Evolutionary conservation across 257 asterid genomes (phyloP), one percentile per base, ranked within the genome.

Genomic region (Solanum gandarillasii): DNA sequence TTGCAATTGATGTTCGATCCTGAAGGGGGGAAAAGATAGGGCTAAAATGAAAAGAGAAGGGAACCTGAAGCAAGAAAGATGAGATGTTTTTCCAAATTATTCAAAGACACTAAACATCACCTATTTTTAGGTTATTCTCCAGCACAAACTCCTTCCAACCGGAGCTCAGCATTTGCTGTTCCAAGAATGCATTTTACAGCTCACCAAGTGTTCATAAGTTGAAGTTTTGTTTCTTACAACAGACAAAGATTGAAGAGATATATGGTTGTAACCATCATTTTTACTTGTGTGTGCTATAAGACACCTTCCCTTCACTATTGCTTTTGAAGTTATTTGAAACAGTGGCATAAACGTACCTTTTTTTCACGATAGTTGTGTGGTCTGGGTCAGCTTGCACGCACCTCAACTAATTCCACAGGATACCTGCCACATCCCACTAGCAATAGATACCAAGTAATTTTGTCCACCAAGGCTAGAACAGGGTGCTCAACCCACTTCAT

Each of bases 71-170:
- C 76, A 70, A 31, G 7, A 29, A 70, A 31, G 76, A 70, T 3
- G 39, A 31, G 76, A 70, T 31, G 5, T 70, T 31, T 70, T 70
- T 31, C 76, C 76, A 70, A 31, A 29, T 70, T 70, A 20, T 73
- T 34, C 46, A 18, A 32, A 32, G 46, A 34, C 81, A 32, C 27
- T 16, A 86, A 48, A 52, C 21, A 70, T 31, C 76, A 70, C 39
- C n/a, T 70, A 70, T 16, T 13, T 29, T 5, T 29, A 29, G 75
- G 41, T 29, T 7, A 87, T 88, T 88, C 31, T 90, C 90, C 87
- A 1, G 75, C 72, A 79, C 89, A 20, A 90, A 87, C 38, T 81
- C n/a, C 78, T 23, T 87, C 92, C 90, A 90, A 13, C 89, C 72
- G 48, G 34, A 5, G 41, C 16, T 7, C 6, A 73, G 78, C 58